Evolutionary conservation across 163 green algal genomes (phyloP), one percentile per base, ranked within the genome.

Genomic region (Scenedesmus sp.): DNA sequence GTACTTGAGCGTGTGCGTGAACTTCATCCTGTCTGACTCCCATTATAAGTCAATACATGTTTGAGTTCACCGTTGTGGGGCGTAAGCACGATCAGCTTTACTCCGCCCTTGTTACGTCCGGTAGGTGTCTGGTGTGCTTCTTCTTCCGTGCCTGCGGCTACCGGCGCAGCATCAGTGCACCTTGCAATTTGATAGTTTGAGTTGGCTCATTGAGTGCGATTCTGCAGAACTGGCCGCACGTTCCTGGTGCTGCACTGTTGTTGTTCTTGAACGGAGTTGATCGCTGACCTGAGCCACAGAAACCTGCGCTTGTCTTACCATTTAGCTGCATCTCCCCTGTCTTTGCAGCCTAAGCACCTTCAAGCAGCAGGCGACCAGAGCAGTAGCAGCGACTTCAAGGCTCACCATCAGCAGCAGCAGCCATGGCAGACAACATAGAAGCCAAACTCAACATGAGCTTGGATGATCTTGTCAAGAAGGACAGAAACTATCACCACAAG

Each of bases 1-100:
- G 91, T 93, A 95, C 84, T 94, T 95, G 60, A 96, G 87, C 3
- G 86, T 66, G n/a, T 88, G 76, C 0, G 88, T 92, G 79, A 82
- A 87, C 57, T 87, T 88, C 88, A 87, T 88, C 52, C 20, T 83
- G 16, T 3, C 4, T 8, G 18, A 54, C 9, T 66, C 23, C 70
- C 70, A 79, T 79, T 52, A 76, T 76, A 79, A 52, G 13, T 52
- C 23, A 79, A n/a, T 52, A 79, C 4, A 16, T 76, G 16, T 76
- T 46, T 1, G 34, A 46, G 34, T 46, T 46, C 34, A 46, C 34
- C 34, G 34, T 46, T 46, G 34, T 46, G 34, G 34, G 34, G 34
- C 34, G 34, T 46, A 46, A 46, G 34, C 34, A 46, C 34, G 34
- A 46, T 46, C 34, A 46, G 34, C 34, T 46, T 46, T 46, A 46